phyloP scores from a whole-genome alignment of 495 filamentous ascomycete genomes.

The Penicillium desertorum region DNA sequence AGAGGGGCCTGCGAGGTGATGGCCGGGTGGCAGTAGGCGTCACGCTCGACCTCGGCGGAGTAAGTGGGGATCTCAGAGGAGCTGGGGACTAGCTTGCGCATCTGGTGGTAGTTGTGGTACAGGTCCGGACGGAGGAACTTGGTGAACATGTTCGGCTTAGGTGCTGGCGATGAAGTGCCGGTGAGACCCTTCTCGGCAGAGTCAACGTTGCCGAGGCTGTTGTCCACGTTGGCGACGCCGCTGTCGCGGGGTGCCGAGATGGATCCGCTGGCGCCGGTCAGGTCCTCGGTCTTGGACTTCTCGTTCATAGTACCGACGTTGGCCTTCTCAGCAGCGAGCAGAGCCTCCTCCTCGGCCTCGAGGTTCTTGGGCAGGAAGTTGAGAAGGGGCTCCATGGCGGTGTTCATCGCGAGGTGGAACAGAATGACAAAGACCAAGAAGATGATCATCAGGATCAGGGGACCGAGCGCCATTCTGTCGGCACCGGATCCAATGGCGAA shows the following conservation, averaged over 20 bases:
- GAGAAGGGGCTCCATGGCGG: slow-evolving; percentile 74
- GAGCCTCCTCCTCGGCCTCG: slow-evolving; percentile 62
- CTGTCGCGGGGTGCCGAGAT: slow-evolving; percentile 13
- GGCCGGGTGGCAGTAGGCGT: slow-evolving; percentile 78
- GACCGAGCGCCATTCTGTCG: slow-evolving; percentile 62
- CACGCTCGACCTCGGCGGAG: slow-evolving; percentile 54
- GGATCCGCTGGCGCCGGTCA: slow-evolving; percentile 22
- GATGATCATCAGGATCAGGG: slow-evolving; percentile 78
- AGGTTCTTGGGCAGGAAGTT: slow-evolving; percentile 74
- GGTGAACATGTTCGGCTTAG: slow-evolving; percentile 57
- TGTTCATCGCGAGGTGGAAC: slow-evolving; percentile 80
- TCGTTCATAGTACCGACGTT: slow-evolving; percentile 23
- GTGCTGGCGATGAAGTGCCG: slow-evolving; percentile 23
- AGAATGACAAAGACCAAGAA: slow-evolving; percentile 78
- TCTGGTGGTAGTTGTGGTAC: slow-evolving; percentile 66
- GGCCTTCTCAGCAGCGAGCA: slow-evolving; percentile 48
- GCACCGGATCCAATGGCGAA: slow-evolving; percentile 68
- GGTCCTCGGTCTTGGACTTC: slow-evolving; percentile 27
- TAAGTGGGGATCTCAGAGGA: slow-evolving; percentile 53
- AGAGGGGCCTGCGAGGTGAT: slow-evolving; percentile 63
- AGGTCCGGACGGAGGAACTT: slow-evolving; percentile 79
- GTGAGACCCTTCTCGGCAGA: slow-evolving; percentile 40
- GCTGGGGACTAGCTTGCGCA: slow-evolving; percentile 71
- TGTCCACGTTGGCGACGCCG: slow-evolving; percentile 30
- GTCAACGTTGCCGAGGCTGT: slow-evolving; percentile 34